Percentiles rank a stretch among this genome's conserved stretches.
Evolutionary conservation across 2,329 filamentous ascomycete genomes (phyloP).

Genomic region (Diplocarpon mali): DNA sequence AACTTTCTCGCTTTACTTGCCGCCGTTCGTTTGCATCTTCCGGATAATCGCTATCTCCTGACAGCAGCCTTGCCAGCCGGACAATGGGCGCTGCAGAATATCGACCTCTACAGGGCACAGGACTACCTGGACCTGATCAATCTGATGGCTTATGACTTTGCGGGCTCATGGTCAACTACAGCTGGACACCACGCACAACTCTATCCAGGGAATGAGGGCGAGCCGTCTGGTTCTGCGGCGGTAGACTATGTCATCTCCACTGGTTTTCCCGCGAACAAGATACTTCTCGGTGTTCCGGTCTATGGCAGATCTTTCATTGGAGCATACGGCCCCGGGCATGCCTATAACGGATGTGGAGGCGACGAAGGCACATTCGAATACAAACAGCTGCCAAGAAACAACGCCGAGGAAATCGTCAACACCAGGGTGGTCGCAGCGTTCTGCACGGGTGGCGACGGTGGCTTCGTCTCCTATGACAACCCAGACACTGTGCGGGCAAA

Average conservation of each 20-base stretch:
- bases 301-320: conserved; percentile 67
- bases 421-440: conserved; percentile 56
- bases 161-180: conserved; percentile 55
- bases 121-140: conserved; percentile 65
- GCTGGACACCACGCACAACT: conserved; percentile 70
- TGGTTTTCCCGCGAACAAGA: conserved; percentile 59
- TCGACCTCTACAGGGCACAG: conserved; percentile 52
- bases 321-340: conserved; percentile 52
- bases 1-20: conserved; percentile 62
- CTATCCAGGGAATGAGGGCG: conserved; percentile 44
- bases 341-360: conserved; percentile 42
- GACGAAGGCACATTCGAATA: conserved; percentile 68
- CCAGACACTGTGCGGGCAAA: conserved; percentile 66
- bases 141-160: conserved; percentile 72
- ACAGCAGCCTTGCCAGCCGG: conserved; percentile 63
- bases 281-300: conserved; percentile 64
- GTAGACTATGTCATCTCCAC: conserved; percentile 54
- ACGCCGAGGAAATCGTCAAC: conserved; percentile 57
- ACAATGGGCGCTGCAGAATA: conserved; percentile 53
- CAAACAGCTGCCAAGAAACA: conserved; percentile 49
- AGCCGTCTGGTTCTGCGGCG: conserved; percentile 54
- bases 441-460: conserved; percentile 62
- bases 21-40: conserved; percentile 54
- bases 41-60: conserved; percentile 55
- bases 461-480: conserved; percentile 73